Evolutionary conservation across 129 eudicot species (phyloP).

Genomic region (Arctium lappa): DNA sequence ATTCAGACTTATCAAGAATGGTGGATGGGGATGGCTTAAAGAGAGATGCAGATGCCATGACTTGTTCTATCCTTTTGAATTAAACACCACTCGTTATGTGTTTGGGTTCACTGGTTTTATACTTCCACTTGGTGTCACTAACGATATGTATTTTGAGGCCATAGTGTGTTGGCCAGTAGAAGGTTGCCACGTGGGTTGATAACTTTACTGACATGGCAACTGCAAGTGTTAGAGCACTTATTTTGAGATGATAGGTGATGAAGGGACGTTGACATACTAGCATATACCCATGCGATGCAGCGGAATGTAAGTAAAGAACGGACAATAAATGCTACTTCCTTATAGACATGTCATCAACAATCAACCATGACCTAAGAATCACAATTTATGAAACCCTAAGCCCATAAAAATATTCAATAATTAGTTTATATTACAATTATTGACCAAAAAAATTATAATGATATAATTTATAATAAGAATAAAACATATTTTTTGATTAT

Average conservation of each 20-base stretch:
- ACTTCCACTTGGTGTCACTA: slow-evolving; percentile 25
- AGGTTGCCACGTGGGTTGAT: slow-evolving; percentile 55
- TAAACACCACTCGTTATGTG: slow-evolving; percentile 39
- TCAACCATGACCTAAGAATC: too few relatives aligned
- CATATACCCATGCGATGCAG: too few relatives aligned
- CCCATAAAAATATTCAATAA: too few relatives aligned
- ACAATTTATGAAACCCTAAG: too few relatives aligned
- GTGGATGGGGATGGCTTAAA: slow-evolving; percentile 65
- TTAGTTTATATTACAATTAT: too few relatives aligned
- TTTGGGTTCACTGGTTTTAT: slow-evolving; percentile 26
- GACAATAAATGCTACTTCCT: too few relatives aligned
- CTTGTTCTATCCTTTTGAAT: slow-evolving; percentile 26
- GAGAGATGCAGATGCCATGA: slow-evolving; percentile 71
- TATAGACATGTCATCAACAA: too few relatives aligned
- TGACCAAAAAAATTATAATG: too few relatives aligned
- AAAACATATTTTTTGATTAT: too few relatives aligned
- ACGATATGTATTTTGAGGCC: slow-evolving; percentile 67
- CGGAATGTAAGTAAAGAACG: too few relatives aligned
- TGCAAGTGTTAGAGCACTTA: not conserved
- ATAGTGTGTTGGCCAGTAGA: slow-evolving; percentile 40
- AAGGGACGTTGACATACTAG: not conserved
- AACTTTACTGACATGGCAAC: slow-evolving; percentile 48
- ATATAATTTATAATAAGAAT: too few relatives aligned
- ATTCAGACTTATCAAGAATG: slow-evolving; percentile 70
- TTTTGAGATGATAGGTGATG: slow-evolving; percentile 28